Percentiles rank a stretch among this genome's conserved stretches.
Conservation (phyloP, 2,329 filamentous ascomycete genomes). For the Fusarium buharicum region DNA sequence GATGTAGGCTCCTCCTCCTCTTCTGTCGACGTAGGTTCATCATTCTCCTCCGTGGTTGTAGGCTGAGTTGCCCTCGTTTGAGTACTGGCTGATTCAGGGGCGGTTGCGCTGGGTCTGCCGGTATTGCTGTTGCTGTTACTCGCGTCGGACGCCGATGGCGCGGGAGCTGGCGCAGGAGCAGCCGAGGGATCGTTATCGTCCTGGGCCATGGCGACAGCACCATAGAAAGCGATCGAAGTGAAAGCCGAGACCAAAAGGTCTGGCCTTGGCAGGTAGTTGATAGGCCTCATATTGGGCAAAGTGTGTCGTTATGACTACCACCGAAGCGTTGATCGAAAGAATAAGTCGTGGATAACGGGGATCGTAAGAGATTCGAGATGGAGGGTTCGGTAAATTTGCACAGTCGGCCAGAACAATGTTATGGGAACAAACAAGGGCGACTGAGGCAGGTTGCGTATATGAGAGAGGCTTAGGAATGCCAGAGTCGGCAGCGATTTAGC, state of each 20-base stretch:
- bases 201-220: constrained; percentile 50
- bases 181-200: constrained; percentile 35
- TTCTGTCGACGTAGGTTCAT: constrained; percentile 27
- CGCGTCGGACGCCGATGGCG: constrained; percentile 28
- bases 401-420: background rate
- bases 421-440: constrained; percentile 11
- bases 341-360: constrained; percentile 1
- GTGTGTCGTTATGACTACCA: constrained; percentile 9
- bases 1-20: constrained; percentile 19
- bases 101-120: constrained; percentile 16
- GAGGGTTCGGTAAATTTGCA: background rate
- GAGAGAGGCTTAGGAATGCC: constrained; percentile 29
- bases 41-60: constrained; percentile 23
- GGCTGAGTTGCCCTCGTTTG: constrained; percentile 24
- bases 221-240: constrained; percentile 45
- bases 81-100: constrained; percentile 21
- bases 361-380: background rate
- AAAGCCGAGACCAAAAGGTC: constrained; percentile 46
- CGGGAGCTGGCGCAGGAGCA: constrained; percentile 19
- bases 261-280: constrained; percentile 42
- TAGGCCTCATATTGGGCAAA: constrained; percentile 43
- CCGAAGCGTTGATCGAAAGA: constrained; percentile 12
- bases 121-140: constrained; percentile 24
- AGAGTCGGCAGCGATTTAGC: constrained; percentile 12
- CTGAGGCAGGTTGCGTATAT: constrained; percentile 18